Evolutionary conservation across 2,329 filamentous ascomycete genomes (phyloP).

Genomic region (Talaromyces albobiverticillius): DNA sequence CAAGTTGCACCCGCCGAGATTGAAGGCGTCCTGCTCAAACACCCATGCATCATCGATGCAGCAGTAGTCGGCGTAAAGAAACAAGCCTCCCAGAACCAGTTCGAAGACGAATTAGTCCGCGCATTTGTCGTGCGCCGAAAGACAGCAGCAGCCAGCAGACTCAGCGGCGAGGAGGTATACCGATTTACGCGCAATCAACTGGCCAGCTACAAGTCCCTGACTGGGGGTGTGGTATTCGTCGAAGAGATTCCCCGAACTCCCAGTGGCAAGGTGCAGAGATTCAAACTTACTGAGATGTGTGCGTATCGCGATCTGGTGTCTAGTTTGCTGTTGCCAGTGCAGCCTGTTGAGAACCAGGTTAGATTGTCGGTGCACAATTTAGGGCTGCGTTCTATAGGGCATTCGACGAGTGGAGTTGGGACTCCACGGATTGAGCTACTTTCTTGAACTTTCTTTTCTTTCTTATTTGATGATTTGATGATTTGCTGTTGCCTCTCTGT

Average conservation of each 20-base stretch:
- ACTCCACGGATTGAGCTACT: conserved; percentile 2
- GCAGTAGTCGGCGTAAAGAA: conserved; percentile 46
- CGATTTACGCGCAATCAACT: conserved; percentile 38
- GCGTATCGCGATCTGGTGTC: conserved; percentile 35
- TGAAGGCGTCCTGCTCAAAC: conserved; percentile 45
- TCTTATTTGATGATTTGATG: background rate
- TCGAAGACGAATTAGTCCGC: conserved; percentile 37
- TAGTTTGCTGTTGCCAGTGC: background rate
- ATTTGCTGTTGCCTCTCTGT: too few species aligned
- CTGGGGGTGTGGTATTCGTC: conserved; percentile 48
- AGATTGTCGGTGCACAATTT: background rate
- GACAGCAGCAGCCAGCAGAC: conserved; percentile 17
- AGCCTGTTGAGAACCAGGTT: background rate
- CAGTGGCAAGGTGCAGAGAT: conserved; percentile 50
- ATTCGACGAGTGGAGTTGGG: background rate
- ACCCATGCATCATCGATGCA: conserved; percentile 44
- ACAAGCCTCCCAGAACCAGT: conserved; percentile 16
- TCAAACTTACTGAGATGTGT: conserved; percentile 39
- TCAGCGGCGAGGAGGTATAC: conserved; percentile 44
- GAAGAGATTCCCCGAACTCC: conserved; percentile 49
- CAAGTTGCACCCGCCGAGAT: conserved; percentile 50
- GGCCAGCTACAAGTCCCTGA: conserved; percentile 49
- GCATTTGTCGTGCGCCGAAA: conserved; percentile 45
- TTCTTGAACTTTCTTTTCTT: background rate
- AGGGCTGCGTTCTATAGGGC: background rate